Base-by-base conservation (phyloP, 148 eudicot species). In the Vaccinium myrtillus region DNA sequence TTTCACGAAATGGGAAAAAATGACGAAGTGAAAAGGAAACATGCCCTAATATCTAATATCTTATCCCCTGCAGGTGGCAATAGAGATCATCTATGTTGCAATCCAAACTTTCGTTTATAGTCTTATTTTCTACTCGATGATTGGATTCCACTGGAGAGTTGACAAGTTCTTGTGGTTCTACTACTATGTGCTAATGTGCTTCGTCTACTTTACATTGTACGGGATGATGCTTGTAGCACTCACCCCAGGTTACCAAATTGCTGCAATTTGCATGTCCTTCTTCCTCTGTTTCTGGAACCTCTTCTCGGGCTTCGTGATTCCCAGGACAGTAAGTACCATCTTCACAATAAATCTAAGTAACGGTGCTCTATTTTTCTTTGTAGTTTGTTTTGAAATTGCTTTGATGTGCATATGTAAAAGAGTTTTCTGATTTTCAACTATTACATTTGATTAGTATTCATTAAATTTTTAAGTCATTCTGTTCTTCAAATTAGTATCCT, bases 221-320 rank as follows among this genome's bases (percentile, higher is more conserved):
- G 92, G 92, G 11, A 90, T 90, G 92, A 90, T 90, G 92, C 90
- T 90, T 71, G 92, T 88, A 3, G 89, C 92, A 8, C 89, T 90
- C 58, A 90, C 92, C 30, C 92, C 92, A 16, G 84, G 77, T 32
- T 88, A 86, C 86, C 83, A 58, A 25, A 75, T 90, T 85, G 92
- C 92, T 61, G 90, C 90, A 2, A 90, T 90, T 12, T 46, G 73
- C 77, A 90, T 90, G 92, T 77, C 90, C 2, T 90, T 90, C 82
- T 90, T 90, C 89, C 89, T 90, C 83, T 85, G 81, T 83, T 90
- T 90, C 73, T 90, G 92, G 92, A 90, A 90, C 46, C 84, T 90
- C 79, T 90, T 90, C 87, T 87, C 92, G 5, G 92, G 92, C 14
- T 90, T 90, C 84, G 83, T 90, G 51, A 88, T 90, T 55, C 73